Conservation (phyloP, 768 basidiomycete genomes). For the Leucocoprinus leucothites region DNA sequence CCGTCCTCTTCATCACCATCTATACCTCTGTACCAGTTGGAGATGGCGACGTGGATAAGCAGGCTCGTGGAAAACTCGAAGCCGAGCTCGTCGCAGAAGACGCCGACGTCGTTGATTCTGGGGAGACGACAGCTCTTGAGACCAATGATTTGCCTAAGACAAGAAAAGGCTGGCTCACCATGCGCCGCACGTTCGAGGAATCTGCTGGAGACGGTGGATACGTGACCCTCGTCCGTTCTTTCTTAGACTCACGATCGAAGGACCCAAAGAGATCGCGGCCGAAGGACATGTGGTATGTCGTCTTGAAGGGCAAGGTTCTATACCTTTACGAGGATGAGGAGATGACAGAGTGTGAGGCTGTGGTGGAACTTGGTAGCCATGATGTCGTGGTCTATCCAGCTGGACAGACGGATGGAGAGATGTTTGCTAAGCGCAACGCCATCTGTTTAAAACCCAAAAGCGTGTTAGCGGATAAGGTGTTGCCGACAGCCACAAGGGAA, state of each 20-base stretch:
- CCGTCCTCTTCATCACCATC: conserved; percentile 55
- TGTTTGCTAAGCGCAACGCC: conserved; percentile 88
- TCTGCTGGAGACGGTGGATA: conserved; percentile 61
- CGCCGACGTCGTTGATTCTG: conserved; percentile 27
- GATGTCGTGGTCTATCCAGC: conserved; percentile 75
- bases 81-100: conserved; percentile 19
- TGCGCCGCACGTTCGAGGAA: conserved; percentile 78
- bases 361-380: conserved; percentile 80
- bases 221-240: conserved; percentile 75
- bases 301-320: conserved; percentile 85
- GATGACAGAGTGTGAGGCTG: conserved; percentile 88
- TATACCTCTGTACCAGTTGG: conserved; percentile 87
- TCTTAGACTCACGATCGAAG: conserved; percentile 78
- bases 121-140: conserved; percentile 20
- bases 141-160: conserved; percentile 59
- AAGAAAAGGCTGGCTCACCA: conserved; percentile 80
- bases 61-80: conserved; percentile 29
- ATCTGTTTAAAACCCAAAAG: conserved; percentile 68
- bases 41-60: conserved; percentile 45
- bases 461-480: conserved; percentile 26
- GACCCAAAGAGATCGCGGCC: conserved; percentile 82
- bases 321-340: conserved; percentile 93
- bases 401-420: conserved; percentile 77
- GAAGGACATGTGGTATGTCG: conserved; percentile 92
- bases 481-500: conserved; percentile 53